Evolutionary conservation across 257 asterid species (phyloP).

Genomic region (Nicotiana undulata): DNA sequence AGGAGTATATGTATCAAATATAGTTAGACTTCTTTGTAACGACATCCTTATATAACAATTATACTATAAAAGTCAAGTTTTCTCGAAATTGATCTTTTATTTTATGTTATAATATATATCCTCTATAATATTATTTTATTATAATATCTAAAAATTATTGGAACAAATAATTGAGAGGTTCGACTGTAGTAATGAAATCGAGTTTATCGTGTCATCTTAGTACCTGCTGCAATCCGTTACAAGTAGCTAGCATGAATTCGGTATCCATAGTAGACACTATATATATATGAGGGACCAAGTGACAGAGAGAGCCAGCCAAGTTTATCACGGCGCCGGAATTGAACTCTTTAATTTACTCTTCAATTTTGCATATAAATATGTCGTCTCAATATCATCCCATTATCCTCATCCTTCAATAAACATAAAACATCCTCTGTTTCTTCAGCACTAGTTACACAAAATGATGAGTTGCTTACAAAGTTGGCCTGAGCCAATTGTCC

Average conservation of each 20-base stretch:
- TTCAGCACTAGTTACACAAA: background rate
- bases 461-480: slow-evolving; percentile 34
- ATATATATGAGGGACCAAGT: background rate
- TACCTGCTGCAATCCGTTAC: background rate
- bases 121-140: too few relatives aligned
- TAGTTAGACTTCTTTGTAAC: too few relatives aligned
- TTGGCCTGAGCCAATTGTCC: slow-evolving; percentile 80
- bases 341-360: background rate
- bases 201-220: too few relatives aligned
- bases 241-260: background rate
- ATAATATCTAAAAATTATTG: too few relatives aligned
- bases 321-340: slow-evolving; percentile 39
- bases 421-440: background rate
- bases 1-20: too few relatives aligned
- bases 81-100: too few relatives aligned
- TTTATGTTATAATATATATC: too few relatives aligned
- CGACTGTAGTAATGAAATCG: too few relatives aligned
- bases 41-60: too few relatives aligned
- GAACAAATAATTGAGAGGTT: too few relatives aligned
- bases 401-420: background rate
- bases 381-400: background rate
- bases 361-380: background rate
- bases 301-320: slow-evolving; percentile 6
- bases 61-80: too few relatives aligned
- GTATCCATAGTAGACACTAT: background rate